Conservation (phyloP, 768 basidiomycete species). For the Gymnopilus junonius region DNA sequence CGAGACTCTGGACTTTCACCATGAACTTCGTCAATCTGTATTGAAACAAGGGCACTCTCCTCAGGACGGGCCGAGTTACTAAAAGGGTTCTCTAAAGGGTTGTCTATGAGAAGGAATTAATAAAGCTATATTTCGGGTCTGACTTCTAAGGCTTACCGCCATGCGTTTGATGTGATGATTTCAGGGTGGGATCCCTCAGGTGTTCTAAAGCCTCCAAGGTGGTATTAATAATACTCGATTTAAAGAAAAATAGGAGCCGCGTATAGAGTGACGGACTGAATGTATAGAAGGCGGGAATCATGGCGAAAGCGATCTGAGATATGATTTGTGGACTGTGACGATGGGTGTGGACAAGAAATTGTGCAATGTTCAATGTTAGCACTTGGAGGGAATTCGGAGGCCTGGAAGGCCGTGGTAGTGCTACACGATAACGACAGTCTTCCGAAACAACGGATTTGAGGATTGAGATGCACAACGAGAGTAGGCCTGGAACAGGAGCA, state of each 20-base stretch:
- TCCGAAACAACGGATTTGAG: conserved; percentile 68
- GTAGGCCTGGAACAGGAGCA: conserved; percentile 52
- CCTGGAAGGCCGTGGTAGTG: conserved; percentile 60
- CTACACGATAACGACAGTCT: conserved; percentile 72
- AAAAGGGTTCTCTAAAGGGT: neutral
- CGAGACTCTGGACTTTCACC: conserved; percentile 23
- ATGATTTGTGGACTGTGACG: conserved; percentile 53
- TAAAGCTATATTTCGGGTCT: neutral
- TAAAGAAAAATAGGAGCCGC: conserved; percentile 71
- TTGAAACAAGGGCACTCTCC: conserved; percentile 53
- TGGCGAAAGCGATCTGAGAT: conserved; percentile 64
- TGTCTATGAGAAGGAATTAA: too few species aligned
- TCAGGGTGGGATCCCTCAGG: neutral
- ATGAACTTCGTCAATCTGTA: conserved; percentile 60
- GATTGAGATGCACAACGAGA: conserved; percentile 61
- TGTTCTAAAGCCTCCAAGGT: conserved; percentile 50
- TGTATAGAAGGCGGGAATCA: conserved; percentile 77
- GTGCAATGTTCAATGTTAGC: conserved; percentile 71
- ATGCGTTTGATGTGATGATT: neutral
- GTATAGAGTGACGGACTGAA: conserved; percentile 67
- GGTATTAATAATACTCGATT: conserved; percentile 59
- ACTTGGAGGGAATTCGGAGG: conserved; percentile 83
- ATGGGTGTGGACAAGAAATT: conserved; percentile 62
- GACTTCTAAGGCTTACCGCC: neutral
- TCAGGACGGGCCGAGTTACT: conserved; percentile 10